Percentiles rank a stretch among this genome's conserved stretches.
Evolutionary conservation across 805 yeast species (phyloP).

Genomic region (Myxozyma neotropica): DNA sequence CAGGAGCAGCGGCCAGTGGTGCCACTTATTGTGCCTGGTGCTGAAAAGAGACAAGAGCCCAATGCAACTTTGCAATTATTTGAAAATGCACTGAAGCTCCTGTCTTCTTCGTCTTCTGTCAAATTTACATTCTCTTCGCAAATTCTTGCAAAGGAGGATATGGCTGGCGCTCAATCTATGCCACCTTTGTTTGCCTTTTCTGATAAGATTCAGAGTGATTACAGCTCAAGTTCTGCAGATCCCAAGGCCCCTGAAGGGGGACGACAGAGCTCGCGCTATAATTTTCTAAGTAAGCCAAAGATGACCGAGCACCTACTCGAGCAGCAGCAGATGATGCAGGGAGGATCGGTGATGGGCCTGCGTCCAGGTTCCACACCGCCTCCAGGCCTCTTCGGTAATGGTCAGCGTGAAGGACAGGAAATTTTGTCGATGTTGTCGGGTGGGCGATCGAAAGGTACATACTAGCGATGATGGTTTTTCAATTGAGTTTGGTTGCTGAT

Average conservation of each 20-base stretch:
- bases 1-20: not conserved
- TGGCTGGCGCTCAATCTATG: conserved; percentile 32
- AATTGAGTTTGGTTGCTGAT: not conserved
- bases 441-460: conserved; percentile 21
- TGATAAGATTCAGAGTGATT: conserved; percentile 13
- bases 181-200: conserved; percentile 40
- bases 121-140: conserved; percentile 38
- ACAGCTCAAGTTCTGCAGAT: conserved; percentile 1
- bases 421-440: conserved; percentile 25
- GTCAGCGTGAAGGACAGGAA: conserved; percentile 26
- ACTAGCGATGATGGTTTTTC: not conserved
- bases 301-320: conserved; percentile 27
- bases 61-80: conserved; percentile 27
- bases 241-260: conserved; percentile 1
- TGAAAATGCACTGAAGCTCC: conserved; percentile 31
- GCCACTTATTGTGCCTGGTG: not conserved
- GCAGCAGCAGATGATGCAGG: conserved; percentile 43
- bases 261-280: conserved; percentile 21
- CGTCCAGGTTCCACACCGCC: conserved; percentile 54
- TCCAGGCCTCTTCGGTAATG: conserved; percentile 60
- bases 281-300: conserved; percentile 15
- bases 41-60: conserved; percentile 7
- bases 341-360: conserved; percentile 7
- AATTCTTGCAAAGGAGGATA: conserved; percentile 36
- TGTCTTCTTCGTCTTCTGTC: conserved; percentile 35